phyloP scores from a whole-genome alignment of 306 rosid species.

The Castanea crenata region DNA sequence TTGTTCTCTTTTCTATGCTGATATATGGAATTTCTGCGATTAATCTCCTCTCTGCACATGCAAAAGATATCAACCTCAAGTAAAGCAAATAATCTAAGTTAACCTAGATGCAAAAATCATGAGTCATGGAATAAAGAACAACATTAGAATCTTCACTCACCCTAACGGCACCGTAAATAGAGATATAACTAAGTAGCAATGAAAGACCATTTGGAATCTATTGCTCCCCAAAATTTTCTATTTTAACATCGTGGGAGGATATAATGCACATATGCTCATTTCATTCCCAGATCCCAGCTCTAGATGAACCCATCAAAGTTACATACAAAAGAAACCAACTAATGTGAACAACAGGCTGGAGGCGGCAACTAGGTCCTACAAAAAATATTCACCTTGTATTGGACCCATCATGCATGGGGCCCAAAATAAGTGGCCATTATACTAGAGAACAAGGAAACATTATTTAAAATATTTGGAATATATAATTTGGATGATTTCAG shows the following conservation, averaged over 20 bases:
- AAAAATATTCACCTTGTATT: no score
- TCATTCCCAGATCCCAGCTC: not conserved
- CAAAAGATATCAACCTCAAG: not conserved
- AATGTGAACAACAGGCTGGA: no score
- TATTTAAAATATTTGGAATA: no score
- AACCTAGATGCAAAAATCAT: slow-evolving; percentile 5
- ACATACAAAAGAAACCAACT: not conserved
- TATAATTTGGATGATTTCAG: not conserved
- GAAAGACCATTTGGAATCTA: not conserved
- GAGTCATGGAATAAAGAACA: not conserved
- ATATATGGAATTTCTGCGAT: slow-evolving; percentile 40
- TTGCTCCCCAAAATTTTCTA: not conserved
- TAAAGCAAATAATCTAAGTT: not conserved
- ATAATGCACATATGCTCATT: not conserved
- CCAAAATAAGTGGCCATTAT: no score
- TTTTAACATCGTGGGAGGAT: not conserved
- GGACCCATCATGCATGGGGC: no score
- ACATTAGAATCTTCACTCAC: not conserved
- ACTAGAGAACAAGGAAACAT: no score
- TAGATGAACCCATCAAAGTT: not conserved
- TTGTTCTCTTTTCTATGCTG: slow-evolving; percentile 48
- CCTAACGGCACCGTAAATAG: not conserved
- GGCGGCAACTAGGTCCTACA: no score
- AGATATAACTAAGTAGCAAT: not conserved
- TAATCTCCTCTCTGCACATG: slow-evolving; percentile 66